Conservation (phyloP, 2,329 filamentous ascomycete genomes). For the Diaporthe nobilis region DNA sequence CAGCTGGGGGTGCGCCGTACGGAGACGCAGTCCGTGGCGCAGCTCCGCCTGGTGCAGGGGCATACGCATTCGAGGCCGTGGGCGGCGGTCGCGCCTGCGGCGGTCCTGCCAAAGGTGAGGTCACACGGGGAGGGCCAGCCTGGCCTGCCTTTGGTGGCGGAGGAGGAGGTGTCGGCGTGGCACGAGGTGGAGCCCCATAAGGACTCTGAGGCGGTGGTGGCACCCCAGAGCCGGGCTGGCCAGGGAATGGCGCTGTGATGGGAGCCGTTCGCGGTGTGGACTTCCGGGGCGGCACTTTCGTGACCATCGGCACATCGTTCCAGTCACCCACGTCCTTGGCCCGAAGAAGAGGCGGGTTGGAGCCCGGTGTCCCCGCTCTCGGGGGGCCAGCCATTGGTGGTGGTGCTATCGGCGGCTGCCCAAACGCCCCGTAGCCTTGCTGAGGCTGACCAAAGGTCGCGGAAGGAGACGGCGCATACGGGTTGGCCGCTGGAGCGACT, state of each 20-base stretch:
- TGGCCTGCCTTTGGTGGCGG: constrained; percentile 82
- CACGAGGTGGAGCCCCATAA: constrained; percentile 68
- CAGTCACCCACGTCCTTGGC: constrained; percentile 83
- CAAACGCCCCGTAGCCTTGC: constrained; percentile 51
- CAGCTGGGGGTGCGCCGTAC: constrained; percentile 84
- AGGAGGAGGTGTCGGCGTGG: constrained; percentile 79
- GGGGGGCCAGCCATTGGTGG: constrained; percentile 48
- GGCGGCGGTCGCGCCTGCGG: constrained; percentile 68
- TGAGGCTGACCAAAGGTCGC: constrained; percentile 42
- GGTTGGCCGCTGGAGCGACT: constrained; percentile 48
- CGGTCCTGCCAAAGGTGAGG: constrained; percentile 76
- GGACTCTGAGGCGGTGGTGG: constrained; percentile 70
- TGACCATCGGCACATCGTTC: constrained; percentile 95
- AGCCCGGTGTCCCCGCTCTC: constrained; percentile 67
- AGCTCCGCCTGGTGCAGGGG: constrained; percentile 66
- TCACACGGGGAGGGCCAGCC: constrained; percentile 76
- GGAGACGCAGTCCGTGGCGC: constrained; percentile 85
- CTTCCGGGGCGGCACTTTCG: constrained; percentile 80
- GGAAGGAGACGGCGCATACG: constrained; percentile 53
- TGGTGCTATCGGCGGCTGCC: constrained; percentile 50
- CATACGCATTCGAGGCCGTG: constrained; percentile 74
- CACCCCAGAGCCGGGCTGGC: constrained; percentile 64
- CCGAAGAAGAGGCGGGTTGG: constrained; percentile 77
- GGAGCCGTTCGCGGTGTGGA: constrained; percentile 80
- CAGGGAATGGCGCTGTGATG: constrained; percentile 82